Base-by-base conservation (phyloP, 2,329 filamentous ascomycete species). In the Phaeosphaeria sp. region DNA sequence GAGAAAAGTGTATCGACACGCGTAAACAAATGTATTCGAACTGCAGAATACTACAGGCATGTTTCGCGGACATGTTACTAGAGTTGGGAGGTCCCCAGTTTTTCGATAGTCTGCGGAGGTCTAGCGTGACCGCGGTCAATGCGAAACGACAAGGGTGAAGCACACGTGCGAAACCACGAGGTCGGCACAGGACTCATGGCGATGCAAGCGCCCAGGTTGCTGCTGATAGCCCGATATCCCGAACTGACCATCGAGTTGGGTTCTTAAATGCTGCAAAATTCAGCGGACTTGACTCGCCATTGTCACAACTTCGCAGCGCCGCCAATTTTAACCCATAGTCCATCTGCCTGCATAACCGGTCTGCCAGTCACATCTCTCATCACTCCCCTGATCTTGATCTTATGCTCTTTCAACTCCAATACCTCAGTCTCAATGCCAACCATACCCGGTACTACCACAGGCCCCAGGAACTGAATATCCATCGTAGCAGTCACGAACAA, bases 321-420 rank as follows among this genome's bases (percentile, higher is more conserved):
- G 20, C 63, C 60, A 10, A 72, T 36, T 47, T 54, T 62, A 3
- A 71, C 58, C 67, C 66, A 70, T 20, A 71, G 13, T 10, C 59
- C 65, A 47, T 68, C 66, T 2, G 56, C 66, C 50, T 65, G 57
- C 13, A 68, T 18, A 7, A 73, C 41, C n/a, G 62, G 63, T 17
- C 53, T 61, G 18, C 69, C 63, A 23, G 69, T 55, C 27, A 44
- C 65, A 60, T 70, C 65, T 52, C 64, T 72, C 66, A 71, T 70
- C 1, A 66, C 61, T 4, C 56, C 66, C 36, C 54, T 56, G 36
- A 71, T 57, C 52, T 55, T 65, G 60, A 72, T 66, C 46, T 56
- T 70, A 46, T 63, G 48, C 9, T 50, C 62, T 51, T 58, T 65
- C 20, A 65, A 42, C 41, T 71, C 65, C 27, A 71, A 13, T 39